phyloP scores from a whole-genome alignment of 495 filamentous ascomycete genomes.

The Penicillium angulare region DNA sequence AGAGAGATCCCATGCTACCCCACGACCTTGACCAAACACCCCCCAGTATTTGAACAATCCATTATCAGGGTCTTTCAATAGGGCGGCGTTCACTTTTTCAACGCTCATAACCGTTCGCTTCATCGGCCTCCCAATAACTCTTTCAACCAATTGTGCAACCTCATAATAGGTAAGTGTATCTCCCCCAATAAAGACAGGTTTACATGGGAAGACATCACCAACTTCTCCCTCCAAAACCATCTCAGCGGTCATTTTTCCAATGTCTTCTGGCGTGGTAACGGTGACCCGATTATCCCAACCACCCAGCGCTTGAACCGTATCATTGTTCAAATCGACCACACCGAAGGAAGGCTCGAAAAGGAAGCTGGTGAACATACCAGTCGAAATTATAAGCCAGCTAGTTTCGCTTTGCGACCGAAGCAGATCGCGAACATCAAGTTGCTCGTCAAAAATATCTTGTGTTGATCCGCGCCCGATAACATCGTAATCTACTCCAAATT shows the following conservation, averaged over 20 bases:
- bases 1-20: conserved; percentile 56
- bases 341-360: conserved; percentile 58
- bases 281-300: conserved; percentile 56
- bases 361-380: conserved; percentile 65
- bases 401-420: conserved; percentile 47
- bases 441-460: conserved; percentile 61
- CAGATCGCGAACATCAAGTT: conserved; percentile 53
- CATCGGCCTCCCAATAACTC: conserved; percentile 37
- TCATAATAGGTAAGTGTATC: conserved; percentile 56
- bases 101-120: conserved; percentile 44
- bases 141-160: conserved; percentile 50
- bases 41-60: conserved; percentile 55
- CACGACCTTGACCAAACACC: conserved; percentile 56
- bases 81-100: conserved; percentile 33
- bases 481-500: conserved; percentile 67
- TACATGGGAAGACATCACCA: conserved; percentile 12
- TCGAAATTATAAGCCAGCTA: conserved; percentile 57
- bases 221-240: conserved; percentile 35
- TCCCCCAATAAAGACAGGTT: conserved; percentile 51
- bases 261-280: conserved; percentile 56
- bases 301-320: conserved; percentile 50
- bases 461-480: conserved; percentile 52
- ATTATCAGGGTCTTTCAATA: conserved; percentile 47
- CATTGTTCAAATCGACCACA: conserved; percentile 40
- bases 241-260: conserved; percentile 56